Evolutionary conservation across 805 yeast genomes (phyloP).

Genomic region (Myxozyma neglecta): DNA sequence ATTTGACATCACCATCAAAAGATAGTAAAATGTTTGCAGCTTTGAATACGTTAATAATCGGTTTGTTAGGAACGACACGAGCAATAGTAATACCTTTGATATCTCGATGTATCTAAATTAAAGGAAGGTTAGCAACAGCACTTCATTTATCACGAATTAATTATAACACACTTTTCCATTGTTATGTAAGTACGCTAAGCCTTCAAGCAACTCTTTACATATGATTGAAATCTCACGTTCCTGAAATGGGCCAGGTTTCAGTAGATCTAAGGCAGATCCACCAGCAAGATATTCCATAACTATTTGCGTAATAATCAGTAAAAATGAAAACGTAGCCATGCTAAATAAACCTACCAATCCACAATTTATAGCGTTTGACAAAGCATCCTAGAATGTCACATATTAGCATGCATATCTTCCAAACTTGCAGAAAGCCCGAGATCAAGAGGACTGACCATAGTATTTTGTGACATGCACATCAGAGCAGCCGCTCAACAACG

Average conservation of each 20-base stretch:
- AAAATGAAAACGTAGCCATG: not conserved
- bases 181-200: constrained; percentile 63
- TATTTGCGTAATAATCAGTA: not conserved
- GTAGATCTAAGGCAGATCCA: constrained; percentile 68
- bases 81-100: constrained; percentile 50
- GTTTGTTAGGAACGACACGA: not conserved
- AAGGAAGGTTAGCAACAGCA: not conserved
- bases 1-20: constrained; percentile 69
- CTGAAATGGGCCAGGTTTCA: constrained; percentile 55
- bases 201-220: constrained; percentile 56
- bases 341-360: constrained; percentile 50
- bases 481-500: constrained; percentile 65
- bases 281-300: constrained; percentile 80
- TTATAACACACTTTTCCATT: constrained; percentile 49
- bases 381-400: constrained; percentile 50
- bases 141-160: too few relatives aligned
- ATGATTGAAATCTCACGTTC: constrained; percentile 58
- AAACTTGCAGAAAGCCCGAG: not conserved
- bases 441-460: constrained; percentile 43
- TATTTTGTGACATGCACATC: constrained; percentile 63
- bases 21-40: constrained; percentile 86
- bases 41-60: not conserved
- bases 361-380: constrained; percentile 64
- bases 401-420: not conserved
- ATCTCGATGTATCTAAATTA: constrained; percentile 74